These are phyloP conservation scores for Cryphonectria radicalis DNA, from an alignment of 2,329 filamentous ascomycete species.

Conservation along the genomic window DNA sequence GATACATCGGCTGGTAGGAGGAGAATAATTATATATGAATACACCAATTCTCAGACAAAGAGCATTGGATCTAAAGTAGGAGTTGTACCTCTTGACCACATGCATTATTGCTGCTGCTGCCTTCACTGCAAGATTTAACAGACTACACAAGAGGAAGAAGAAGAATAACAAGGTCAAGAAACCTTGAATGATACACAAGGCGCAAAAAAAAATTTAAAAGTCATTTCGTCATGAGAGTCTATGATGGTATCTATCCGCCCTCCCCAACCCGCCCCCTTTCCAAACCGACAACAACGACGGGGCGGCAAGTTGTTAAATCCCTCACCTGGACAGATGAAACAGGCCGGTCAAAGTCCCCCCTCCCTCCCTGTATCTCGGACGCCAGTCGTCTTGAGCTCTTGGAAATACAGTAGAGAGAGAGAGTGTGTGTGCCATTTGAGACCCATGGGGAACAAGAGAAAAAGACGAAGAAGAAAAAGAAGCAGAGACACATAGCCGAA, in stretches of 20 bases:
- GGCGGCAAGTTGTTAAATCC: constrained; percentile 7
- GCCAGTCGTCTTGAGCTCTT: not conserved
- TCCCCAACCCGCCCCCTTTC: too few relatives aligned
- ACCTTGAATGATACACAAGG: too few relatives aligned
- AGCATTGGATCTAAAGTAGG: too few relatives aligned
- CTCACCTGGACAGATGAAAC: not conserved
- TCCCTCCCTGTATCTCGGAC: not conserved
- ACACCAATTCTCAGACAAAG: too few relatives aligned
- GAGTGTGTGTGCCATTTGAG: too few relatives aligned
- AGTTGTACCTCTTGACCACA: too few relatives aligned
- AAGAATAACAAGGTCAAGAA: too few relatives aligned
- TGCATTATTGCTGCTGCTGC: too few relatives aligned
- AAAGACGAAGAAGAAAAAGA: not conserved
- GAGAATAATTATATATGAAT: too few relatives aligned
- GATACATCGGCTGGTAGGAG: too few relatives aligned
- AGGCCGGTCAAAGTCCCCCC: not conserved
- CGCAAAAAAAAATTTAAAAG: not conserved
- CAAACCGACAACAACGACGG: not conserved
- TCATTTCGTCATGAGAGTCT: constrained; percentile 1
- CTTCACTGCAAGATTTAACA: too few relatives aligned
- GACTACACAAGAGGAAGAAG: too few relatives aligned
- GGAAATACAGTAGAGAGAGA: not conserved
- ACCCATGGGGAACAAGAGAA: not conserved
- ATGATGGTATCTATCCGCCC: constrained; percentile 16
- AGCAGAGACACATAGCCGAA: not conserved